Base-by-base conservation (phyloP, 1,284 basidiomycete genomes). In the Athelia sp. region DNA sequence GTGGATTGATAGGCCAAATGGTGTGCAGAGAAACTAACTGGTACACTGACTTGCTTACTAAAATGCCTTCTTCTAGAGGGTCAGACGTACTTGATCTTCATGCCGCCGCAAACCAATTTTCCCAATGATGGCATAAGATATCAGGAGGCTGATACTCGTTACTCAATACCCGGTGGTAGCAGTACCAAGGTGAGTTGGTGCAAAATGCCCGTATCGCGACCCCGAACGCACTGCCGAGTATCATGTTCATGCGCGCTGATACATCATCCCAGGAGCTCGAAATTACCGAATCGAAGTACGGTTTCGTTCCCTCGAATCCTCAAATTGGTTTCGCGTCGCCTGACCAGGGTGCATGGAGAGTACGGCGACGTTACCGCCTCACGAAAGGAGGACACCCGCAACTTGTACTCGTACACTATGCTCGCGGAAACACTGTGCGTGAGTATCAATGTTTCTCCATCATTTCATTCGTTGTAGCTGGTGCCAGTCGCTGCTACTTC, bases 61-160 rank as follows among this genome's bases (percentile, higher is more conserved):
- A n/a, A n/a, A n/a, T n/a, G n/a, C n/a, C n/a, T n/a, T n/a, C n/a
- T n/a, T n/a, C n/a, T n/a, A 57, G 87, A 90, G 62, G 86, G 85
- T 3, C 75, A 81, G 52, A 60, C 84, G 6, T 69, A 75, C 43
- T 73, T 90, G 19, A 63, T 88, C 42, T 88, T 76, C 62, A 65
- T 87, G 35, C 75, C 76, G 11, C 73, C 70, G 21, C 74, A 76
- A 47, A 59, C 71, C 23, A 70, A 74, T 3, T 82, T 84, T 58
- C 84, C 85, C 17, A 76, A 72, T 50, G 87, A 90, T 56, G 87
- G 87, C 17, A 73, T 90, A 49, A 76, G 82, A 31, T 90, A 76
- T 62, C 78, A 82, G 56, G 87, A 89, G 44, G 66, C 76, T 51
- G 87, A 90, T 61, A 75, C 75, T 46, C 79, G 79, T 55, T 79